Evolutionary conservation across 306 rosid genomes (phyloP), one percentile per base, ranked within the genome.

Genomic region (Alnus rubra): DNA sequence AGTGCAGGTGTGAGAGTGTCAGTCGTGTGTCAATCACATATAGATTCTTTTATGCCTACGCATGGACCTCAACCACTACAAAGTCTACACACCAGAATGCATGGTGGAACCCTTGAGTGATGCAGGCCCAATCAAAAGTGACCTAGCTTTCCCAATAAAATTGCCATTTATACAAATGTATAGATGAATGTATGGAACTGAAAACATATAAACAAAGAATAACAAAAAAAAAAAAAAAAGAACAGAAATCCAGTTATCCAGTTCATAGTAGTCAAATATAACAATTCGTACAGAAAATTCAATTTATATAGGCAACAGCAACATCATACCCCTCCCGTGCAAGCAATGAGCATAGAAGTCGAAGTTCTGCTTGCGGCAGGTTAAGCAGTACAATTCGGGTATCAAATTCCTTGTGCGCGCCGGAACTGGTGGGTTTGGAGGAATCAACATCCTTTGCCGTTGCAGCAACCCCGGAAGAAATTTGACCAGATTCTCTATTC

Each of bases 271-370:
- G 9, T 33, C 19, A 63, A 63, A 63, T 12, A 63, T 15, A 63
- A 63, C 69, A 31, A 33, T 74, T 33, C 19, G 62, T 47, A 84
- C 50, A 37, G 9, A 48, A 55, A 72, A 67, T 67, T 69, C 37
- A 79, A 60, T 53, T 42, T 56, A 63, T 23, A 83, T 51, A 63
- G 14, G 47, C 58, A 18, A 72, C 51, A 76, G 58, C 74, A 69
- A 80, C 16, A 76, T 16, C 88, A 83, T 94, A 94, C 98, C 98
- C 97, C 88, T 94, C 98, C 81, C 90, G 86, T 74, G 98, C 98
- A 80, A 94, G 96, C 84, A 94, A 84, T 28, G 98, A 92, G 87
- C 98, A 92, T 74, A 94, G 86, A 81, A 94, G 97, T 56, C 89
- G 90, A 77, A 94, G 97, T 84, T 94, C 98, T 35, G 91, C 81